Conservation (phyloP, 805 yeast genomes). For the Metschnikowia colocasiae region DNA sequence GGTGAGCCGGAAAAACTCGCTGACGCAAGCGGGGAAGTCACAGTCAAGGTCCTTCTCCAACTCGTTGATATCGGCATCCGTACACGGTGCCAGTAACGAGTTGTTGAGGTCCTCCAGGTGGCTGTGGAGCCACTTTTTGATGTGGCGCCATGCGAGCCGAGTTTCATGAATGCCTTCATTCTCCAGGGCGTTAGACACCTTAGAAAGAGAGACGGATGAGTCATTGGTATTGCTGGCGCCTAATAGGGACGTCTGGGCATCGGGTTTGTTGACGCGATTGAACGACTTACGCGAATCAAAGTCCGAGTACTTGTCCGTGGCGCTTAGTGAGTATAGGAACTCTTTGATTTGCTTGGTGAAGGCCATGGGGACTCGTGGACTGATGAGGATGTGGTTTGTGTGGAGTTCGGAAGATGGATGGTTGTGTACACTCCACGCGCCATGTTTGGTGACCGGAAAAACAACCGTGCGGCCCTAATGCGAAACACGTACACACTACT, state of each 20-base stretch:
- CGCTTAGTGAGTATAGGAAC: constrained; percentile 58
- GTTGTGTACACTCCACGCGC: no score
- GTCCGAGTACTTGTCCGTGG: constrained; percentile 69
- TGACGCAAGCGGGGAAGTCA: constrained; percentile 73
- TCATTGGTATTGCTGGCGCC: constrained; percentile 27
- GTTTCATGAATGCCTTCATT: constrained; percentile 71
- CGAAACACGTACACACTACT: no score
- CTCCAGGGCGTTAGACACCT: constrained; percentile 26
- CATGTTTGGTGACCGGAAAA: no score
- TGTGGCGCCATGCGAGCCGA: constrained; percentile 81
- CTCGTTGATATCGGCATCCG: constrained; percentile 72
- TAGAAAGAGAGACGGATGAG: constrained; percentile 19
- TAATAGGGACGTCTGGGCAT: constrained; percentile 29
- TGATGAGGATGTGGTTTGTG: background rate
- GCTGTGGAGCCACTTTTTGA: constrained; percentile 76
- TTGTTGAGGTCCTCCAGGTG: constrained; percentile 80
- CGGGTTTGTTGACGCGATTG: constrained; percentile 42
- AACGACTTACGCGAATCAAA: constrained; percentile 49
- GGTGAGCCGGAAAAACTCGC: constrained; percentile 74
- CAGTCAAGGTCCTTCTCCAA: constrained; percentile 80
- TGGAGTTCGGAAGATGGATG: no score
- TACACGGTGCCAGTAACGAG: constrained; percentile 74
- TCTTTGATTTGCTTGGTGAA: constrained; percentile 48
- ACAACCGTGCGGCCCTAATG: no score
- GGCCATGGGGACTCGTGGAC: constrained; percentile 15